Evolutionary conservation across 352 stramenopile genomes (phyloP).

Genomic region (Phytophthora multivora): DNA sequence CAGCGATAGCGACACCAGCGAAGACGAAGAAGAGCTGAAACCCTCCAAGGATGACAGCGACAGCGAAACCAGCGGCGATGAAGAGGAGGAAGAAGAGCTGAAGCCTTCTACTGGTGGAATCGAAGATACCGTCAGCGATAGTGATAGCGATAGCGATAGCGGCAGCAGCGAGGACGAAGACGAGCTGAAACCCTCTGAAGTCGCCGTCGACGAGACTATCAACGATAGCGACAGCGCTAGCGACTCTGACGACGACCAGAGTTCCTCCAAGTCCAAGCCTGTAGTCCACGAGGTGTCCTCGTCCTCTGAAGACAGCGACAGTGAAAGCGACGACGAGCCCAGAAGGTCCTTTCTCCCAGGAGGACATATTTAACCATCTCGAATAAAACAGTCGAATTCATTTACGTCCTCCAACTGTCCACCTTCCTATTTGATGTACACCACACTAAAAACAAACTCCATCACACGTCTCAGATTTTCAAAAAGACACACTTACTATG

Average conservation of each 20-base stretch:
- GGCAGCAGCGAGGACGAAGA: constrained; percentile 12
- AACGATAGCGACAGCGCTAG: neutral
- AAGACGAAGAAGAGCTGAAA: neutral
- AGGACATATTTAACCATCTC: constrained; percentile 34
- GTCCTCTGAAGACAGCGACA: constrained; percentile 8
- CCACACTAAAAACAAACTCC: constrained; percentile 5
- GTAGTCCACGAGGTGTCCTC: neutral
- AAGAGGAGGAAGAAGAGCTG: neutral
- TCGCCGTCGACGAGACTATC: neutral
- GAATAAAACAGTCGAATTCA: constrained; percentile 6
- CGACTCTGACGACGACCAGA: neutral
- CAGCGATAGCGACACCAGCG: neutral
- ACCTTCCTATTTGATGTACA: neutral
- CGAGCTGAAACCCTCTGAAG: neutral
- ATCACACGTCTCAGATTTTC: constrained; percentile 23
- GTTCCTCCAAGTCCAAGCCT: neutral
- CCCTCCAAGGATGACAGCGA: neutral
- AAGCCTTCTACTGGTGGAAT: neutral
- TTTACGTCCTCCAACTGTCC: neutral
- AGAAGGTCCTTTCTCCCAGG: neutral
- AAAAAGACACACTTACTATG: constrained; percentile 8
- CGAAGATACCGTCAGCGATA: constrained; percentile 3
- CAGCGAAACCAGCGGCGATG: neutral
- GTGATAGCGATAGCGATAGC: too few species aligned
- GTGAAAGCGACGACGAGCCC: constrained; percentile 10